These are phyloP conservation scores for Globisporangium sylvaticum DNA, from an alignment of 352 stramenopile genomes.

Conservation along the genomic window DNA sequence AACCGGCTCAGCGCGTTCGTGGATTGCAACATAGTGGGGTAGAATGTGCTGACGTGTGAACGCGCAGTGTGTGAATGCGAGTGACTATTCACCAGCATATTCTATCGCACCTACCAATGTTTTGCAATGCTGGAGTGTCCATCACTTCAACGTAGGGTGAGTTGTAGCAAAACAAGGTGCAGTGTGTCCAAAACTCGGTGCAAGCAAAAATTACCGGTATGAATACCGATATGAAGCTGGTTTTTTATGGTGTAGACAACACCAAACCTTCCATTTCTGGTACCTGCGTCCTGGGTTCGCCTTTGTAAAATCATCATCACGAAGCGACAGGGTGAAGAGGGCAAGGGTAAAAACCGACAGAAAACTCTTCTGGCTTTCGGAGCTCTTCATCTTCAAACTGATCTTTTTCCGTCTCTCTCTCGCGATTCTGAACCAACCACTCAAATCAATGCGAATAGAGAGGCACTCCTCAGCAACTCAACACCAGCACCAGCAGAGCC, in stretches of 20 bases:
- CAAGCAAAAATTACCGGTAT: too few species aligned
- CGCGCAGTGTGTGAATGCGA: too few species aligned
- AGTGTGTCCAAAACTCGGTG: too few species aligned
- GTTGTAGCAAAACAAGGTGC: too few species aligned
- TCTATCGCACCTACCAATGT: too few species aligned
- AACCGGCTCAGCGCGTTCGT: too few species aligned
- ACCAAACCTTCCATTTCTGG: neutral
- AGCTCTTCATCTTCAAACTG: neutral
- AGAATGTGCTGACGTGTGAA: neutral
- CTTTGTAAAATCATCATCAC: neutral
- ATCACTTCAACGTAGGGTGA: too few species aligned
- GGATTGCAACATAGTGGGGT: neutral
- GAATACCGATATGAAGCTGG: too few species aligned
- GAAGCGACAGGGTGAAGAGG: neutral
- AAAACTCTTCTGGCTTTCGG: constrained; percentile 1
- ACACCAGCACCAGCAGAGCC: too few species aligned
- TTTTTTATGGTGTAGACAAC: neutral
- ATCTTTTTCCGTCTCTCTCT: neutral
- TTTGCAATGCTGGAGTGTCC: too few species aligned
- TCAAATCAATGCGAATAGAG: neutral
- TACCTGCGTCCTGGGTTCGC: neutral
- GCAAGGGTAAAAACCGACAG: neutral
- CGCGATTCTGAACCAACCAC: neutral
- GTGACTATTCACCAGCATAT: too few species aligned
- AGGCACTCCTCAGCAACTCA: too few species aligned